Evolutionary conservation across 202 grass and related monocot species (phyloP).

Genomic region (Setaria viridis): DNA sequence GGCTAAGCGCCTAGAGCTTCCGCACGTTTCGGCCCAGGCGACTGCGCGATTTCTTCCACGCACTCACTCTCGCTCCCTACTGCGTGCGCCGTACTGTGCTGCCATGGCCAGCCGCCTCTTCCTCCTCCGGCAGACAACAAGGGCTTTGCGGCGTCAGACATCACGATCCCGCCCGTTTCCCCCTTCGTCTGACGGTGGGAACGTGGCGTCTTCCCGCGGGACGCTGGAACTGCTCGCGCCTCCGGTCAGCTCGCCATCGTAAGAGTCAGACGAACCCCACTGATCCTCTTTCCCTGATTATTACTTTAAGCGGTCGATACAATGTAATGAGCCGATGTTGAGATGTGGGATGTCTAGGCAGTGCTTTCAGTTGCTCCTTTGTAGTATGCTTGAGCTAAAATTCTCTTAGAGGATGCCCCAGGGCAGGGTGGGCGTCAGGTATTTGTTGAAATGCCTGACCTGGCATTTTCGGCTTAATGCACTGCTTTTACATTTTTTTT

Average conservation of each 20-base stretch:
- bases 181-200: background rate
- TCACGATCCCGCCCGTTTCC: background rate
- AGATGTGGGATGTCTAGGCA: background rate
- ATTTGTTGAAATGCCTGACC: conserved; percentile 47
- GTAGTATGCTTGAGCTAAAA: background rate
- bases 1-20: conserved; percentile 14
- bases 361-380: background rate
- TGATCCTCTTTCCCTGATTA: background rate
- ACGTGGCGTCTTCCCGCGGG: background rate
- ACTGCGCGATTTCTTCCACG: too few relatives aligned
- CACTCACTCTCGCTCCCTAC: background rate
- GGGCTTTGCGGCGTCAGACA: background rate
- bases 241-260: conserved; percentile 37
- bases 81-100: background rate
- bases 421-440: background rate
- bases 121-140: conserved; percentile 27
- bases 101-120: conserved; percentile 48
- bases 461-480: background rate
- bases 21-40: background rate
- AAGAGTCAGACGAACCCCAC: conserved; percentile 18
- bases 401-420: background rate
- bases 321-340: background rate
- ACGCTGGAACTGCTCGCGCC: background rate
- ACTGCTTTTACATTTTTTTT: background rate
- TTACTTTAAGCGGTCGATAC: background rate